Evolutionary conservation across 495 filamentous ascomycete species (phyloP).

Genomic region (Annulohypoxylon nitens): DNA sequence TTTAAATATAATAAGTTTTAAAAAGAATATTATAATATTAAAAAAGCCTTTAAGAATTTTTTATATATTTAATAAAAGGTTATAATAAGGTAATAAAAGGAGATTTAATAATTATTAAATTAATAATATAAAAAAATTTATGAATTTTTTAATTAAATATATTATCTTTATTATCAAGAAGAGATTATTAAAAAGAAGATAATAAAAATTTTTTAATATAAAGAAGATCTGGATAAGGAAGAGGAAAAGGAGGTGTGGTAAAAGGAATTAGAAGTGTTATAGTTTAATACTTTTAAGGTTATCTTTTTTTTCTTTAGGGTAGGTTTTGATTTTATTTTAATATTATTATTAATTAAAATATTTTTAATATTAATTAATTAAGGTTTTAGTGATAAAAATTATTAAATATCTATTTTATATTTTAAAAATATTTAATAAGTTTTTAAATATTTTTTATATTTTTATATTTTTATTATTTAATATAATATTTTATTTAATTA

Average conservation of each 20-base stretch:
- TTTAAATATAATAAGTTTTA: too few relatives aligned
- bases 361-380: background rate
- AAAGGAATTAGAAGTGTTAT: background rate
- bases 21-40: too few relatives aligned
- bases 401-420: background rate
- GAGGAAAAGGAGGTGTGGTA: background rate
- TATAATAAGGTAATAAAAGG: too few relatives aligned
- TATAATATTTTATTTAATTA: background rate
- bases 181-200: background rate
- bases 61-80: too few relatives aligned
- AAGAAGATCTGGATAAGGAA: background rate
- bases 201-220: background rate
- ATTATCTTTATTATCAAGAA: background rate
- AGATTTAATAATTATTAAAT: too few relatives aligned
- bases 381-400: background rate
- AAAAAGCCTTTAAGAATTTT: too few relatives aligned
- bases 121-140: too few relatives aligned
- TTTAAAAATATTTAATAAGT: background rate
- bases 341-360: background rate
- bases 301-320: background rate
- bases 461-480: slow-evolving; percentile 1
- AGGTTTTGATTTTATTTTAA: background rate
- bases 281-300: background rate
- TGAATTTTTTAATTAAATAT: too few relatives aligned
- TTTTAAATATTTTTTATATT: slow-evolving; percentile 10